Conservation (phyloP, 2,329 filamentous ascomycete species). For the Calonectria leucothoes region DNA sequence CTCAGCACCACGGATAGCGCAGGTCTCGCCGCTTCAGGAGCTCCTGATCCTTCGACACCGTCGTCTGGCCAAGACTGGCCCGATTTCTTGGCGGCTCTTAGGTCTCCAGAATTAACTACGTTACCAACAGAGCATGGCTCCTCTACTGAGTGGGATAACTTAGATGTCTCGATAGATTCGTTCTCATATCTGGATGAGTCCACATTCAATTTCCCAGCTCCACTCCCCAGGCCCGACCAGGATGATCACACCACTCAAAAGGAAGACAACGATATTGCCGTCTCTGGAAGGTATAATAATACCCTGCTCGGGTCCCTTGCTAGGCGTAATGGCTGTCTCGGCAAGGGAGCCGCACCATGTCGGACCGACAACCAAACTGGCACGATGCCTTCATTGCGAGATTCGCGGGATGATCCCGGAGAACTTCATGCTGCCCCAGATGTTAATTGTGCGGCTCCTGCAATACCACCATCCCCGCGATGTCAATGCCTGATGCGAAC, state of each 20-base stretch:
- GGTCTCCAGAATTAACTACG: neutral
- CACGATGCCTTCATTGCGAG: neutral
- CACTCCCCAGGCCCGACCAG: neutral
- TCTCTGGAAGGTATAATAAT: neutral
- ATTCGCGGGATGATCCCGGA: neutral
- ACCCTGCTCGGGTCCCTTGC: neutral
- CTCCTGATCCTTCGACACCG: neutral
- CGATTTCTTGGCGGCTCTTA: neutral
- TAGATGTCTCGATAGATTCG: neutral
- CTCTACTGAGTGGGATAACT: neutral
- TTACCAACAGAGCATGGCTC: neutral
- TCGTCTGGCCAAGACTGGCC: neutral
- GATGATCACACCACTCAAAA: neutral
- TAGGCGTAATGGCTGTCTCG: neutral
- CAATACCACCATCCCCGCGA: too few relatives aligned
- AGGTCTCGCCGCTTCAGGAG: neutral
- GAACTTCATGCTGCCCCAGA: neutral
- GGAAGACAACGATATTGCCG: neutral
- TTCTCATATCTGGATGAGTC: neutral
- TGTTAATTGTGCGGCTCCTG: neutral
- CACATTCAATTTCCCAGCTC: neutral
- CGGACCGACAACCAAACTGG: neutral
- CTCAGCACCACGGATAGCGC: neutral
- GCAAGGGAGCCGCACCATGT: neutral
- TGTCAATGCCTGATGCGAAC: neutral